phyloP scores from a whole-genome alignment of 495 filamentous ascomycete genomes.

The Penicillium daleae region DNA sequence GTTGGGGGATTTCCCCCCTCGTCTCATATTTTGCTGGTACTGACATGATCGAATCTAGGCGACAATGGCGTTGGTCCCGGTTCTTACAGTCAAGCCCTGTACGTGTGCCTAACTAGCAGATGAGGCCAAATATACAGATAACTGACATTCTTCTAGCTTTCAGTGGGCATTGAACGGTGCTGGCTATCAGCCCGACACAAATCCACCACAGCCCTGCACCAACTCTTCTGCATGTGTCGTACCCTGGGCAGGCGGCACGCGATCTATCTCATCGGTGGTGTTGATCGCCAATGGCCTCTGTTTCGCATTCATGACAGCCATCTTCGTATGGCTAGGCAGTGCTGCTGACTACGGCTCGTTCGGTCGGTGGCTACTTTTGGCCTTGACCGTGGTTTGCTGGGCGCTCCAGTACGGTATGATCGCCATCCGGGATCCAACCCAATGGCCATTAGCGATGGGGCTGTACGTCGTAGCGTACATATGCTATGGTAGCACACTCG shows the following conservation, averaged over 20 bases:
- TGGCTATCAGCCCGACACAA: conserved; percentile 48
- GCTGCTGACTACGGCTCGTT: conserved; percentile 56
- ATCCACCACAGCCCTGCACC: conserved; percentile 44
- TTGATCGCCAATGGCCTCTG: conserved; percentile 55
- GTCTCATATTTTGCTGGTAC: neutral
- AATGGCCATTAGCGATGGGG: conserved; percentile 54
- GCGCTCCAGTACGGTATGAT: conserved; percentile 53
- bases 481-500: conserved; percentile 50
- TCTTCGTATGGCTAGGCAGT: conserved; percentile 53
- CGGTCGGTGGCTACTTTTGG: conserved; percentile 52
- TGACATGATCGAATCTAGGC: conserved; percentile 24
- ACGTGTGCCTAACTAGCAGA: conserved; percentile 4
- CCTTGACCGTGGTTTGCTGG: conserved; percentile 53
- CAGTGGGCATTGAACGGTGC: conserved; percentile 51
- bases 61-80: conserved; percentile 55
- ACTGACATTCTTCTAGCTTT: conserved; percentile 33
- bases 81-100: conserved; percentile 52
- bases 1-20: neutral
- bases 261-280: conserved; percentile 50
- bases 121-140: neutral
- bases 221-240: conserved; percentile 50
- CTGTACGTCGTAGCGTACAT: conserved; percentile 54
- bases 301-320: conserved; percentile 54
- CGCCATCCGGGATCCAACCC: conserved; percentile 44
- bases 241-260: conserved; percentile 48